Base-by-base conservation (phyloP, 805 yeast genomes). In the Pichia phayaonensis region DNA sequence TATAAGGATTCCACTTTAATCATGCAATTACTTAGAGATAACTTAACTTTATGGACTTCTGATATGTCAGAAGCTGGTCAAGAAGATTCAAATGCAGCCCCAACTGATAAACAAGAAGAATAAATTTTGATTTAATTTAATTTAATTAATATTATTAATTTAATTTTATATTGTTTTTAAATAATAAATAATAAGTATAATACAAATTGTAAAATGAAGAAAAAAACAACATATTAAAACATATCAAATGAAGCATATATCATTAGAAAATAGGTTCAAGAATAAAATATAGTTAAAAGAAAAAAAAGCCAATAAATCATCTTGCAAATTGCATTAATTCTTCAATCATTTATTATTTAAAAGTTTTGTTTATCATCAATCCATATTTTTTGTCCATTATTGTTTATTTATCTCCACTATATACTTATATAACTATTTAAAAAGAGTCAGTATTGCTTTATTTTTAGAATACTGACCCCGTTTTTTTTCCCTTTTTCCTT, bases 21-120 rank as follows among this genome's bases (percentile, higher is more conserved):
- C 69, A 94, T 94, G 99, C 98, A 94, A 82, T 83, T 94, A 71
- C 83, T 94, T 71, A 86, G 97, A 77, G 98, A 94, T 75, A 92
- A 92, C 82, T 79, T 92, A 77, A 92, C 98, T 59, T 83, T 92
- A 77, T 92, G 99, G 99, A 90, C 96, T 60, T 82, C 87, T 46
- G 97, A 89, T 69, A 86, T 88, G 84, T 84, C 90, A 47, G 92
- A 86, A 72, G 83, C 90, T 55, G 81, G 80, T 56, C 81, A 76
- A 63, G 82, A 80, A 51, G 84, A 79, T 56, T 31, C 53, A 23
- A 50, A 39, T 29, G 53, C 48, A 21, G 42, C 49, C 16, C 42
- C 45, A 26, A 49, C 48, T 41, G 48, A 47, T 15, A 49, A 52
- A 44, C 56, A 46, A 53, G 53, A 49, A 15, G 49, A 56, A 41